Conservation (phyloP, 2,329 filamentous ascomycete species). For the Ophiobolus disseminans region DNA sequence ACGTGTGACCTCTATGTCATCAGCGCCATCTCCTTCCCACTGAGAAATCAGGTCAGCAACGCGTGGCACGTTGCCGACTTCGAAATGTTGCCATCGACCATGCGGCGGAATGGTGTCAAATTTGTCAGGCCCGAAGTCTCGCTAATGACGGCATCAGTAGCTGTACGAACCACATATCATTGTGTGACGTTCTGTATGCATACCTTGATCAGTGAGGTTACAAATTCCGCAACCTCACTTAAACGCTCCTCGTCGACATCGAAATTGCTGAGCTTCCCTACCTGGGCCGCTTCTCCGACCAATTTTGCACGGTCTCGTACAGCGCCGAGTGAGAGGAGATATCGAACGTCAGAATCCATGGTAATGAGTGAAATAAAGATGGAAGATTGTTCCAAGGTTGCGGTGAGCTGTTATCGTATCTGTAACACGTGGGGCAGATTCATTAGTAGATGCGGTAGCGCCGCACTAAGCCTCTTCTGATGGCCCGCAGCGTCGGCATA, state of each 20-base stretch:
- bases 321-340: slow-evolving; percentile 35
- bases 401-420: too few relatives aligned
- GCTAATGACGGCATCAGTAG: slow-evolving; percentile 50
- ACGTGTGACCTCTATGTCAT: slow-evolving; percentile 74
- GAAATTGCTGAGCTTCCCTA: slow-evolving; percentile 73
- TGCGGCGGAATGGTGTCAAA: slow-evolving; percentile 67
- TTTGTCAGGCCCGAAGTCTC: slow-evolving; percentile 70
- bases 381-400: too few relatives aligned
- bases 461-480: too few relatives aligned
- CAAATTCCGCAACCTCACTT: slow-evolving; percentile 78
- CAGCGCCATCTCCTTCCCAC: slow-evolving; percentile 63
- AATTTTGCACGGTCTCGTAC: slow-evolving; percentile 37
- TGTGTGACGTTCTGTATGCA: background rate
- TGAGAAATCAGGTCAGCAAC: slow-evolving; percentile 71
- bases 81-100: slow-evolving; percentile 81
- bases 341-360: slow-evolving; percentile 35
- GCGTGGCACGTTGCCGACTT: slow-evolving; percentile 74
- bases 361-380: too few relatives aligned
- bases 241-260: slow-evolving; percentile 84
- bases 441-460: too few relatives aligned
- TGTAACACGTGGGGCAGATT: too few relatives aligned
- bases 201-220: slow-evolving; percentile 90
- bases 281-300: slow-evolving; percentile 33
- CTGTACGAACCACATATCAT: background rate
- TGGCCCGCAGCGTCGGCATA: too few relatives aligned